Evolutionary conservation across 352 stramenopile species (phyloP), one percentile per base, ranked within the genome.

Genomic region (Pythium sukuiense): DNA sequence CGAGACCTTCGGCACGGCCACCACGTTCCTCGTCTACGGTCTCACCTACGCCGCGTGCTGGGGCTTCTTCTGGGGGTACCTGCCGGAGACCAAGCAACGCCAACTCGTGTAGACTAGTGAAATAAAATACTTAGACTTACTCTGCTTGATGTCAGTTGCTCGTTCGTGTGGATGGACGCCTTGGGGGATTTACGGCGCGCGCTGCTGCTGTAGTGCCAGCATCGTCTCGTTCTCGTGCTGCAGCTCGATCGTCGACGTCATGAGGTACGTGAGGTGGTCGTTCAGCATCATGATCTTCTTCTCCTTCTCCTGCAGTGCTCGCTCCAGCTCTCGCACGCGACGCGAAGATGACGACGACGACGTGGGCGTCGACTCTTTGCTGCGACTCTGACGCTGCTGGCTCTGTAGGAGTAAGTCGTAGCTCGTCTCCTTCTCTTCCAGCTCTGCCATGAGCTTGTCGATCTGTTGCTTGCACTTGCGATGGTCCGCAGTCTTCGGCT

Each of bases 281-380:
- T 96, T 96, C 20, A 95, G 68, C 32, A 88, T 72, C 71, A 90
- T 81, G 54, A 96, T 87, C 70, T 93, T 92, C 37, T 86, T 69
- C 49, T 95, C 85, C 52, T 89, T 91, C 37, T 83, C 73, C 55
- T 87, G 50, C 24, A 91, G 55, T 9, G 70, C 60, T 12, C 61
- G 30, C 32, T 89, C 79, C 45, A 90, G 61, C 33, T 89, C 77
- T 61, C 73, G 76, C 20, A 83, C 74, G n/a, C 78, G 76, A 30
- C 69, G 80, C 30, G 79, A 84, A 49, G 67, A 35, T 2, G 60
- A 67, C 0, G 52, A 63, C 16, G 56, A 67, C 2, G 57, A 63
- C 24, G 56, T 67, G 41, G 68, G 57, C 18, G 62, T 65, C 14
- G 62, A 27, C 13, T 64, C 56, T 18, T 64, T 70, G 33, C 32